Evolutionary conservation across 441 rosid genomes (phyloP).

Genomic region (Erodium moschatum): DNA sequence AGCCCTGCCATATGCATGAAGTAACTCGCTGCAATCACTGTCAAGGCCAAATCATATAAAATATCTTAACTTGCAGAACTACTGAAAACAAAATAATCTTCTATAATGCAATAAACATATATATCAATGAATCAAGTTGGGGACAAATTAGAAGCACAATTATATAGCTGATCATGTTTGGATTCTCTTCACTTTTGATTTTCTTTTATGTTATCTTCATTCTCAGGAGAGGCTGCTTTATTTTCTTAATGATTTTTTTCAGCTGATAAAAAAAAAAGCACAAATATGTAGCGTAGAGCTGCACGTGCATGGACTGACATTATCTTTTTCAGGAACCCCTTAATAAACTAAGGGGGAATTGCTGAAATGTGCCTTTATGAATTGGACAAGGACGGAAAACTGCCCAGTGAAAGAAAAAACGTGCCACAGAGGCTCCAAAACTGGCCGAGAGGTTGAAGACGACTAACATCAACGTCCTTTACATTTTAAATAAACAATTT

Average conservation of each 20-base stretch:
- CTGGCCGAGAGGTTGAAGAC: no score
- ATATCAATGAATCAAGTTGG: background rate
- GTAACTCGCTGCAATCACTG: background rate
- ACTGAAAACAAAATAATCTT: background rate
- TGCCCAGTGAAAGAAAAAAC: no score
- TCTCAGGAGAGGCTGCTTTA: no score
- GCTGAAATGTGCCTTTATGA: background rate
- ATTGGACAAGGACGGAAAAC: background rate
- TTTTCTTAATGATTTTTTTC: no score
- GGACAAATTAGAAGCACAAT: background rate
- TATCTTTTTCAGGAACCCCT: slow-evolving; percentile 1
- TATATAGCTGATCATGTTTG: no score
- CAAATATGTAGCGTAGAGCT: slow-evolving; percentile 4
- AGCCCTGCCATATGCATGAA: slow-evolving; percentile 7
- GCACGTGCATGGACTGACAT: background rate
- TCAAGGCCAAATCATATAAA: background rate
- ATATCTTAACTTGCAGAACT: background rate
- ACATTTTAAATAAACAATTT: no score
- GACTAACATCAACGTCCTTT: no score
- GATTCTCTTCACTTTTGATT: no score
- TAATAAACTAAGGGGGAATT: background rate
- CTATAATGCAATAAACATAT: background rate
- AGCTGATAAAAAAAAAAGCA: no score
- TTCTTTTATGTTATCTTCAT: no score
- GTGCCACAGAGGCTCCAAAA: no score